Conservation (phyloP, 2,329 filamentous ascomycete species). For the Hymenoscyphus repandus region DNA sequence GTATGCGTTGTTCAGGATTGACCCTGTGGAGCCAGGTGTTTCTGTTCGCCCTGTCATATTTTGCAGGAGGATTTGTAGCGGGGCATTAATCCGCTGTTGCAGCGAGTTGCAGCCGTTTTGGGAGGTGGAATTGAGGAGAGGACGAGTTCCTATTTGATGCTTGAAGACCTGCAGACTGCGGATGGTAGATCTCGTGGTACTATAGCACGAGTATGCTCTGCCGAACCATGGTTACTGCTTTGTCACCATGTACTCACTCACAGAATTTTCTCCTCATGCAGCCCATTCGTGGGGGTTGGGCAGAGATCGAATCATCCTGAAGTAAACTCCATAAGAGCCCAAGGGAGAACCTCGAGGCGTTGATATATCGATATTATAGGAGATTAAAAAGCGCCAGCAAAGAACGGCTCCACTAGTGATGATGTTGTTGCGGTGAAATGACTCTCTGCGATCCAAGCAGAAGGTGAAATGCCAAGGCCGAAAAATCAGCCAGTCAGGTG, state of each 20-base stretch:
- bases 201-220: too few species aligned
- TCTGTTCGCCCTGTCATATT: slow-evolving; percentile 12
- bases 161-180: not conserved
- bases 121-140: not conserved
- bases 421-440: too few species aligned
- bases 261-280: not conserved
- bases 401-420: not conserved
- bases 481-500: not conserved
- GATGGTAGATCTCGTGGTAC: too few species aligned
- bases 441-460: too few species aligned
- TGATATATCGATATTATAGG: not conserved
- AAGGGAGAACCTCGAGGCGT: not conserved
- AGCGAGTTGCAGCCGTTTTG: slow-evolving; percentile 5
- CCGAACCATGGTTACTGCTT: not conserved
- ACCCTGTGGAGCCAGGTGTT: slow-evolving; percentile 18
- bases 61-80: not conserved
- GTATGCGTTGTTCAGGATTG: slow-evolving; percentile 14
- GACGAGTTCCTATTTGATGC: slow-evolving; percentile 3
- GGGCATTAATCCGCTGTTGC: slow-evolving; percentile 4
- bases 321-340: not conserved
- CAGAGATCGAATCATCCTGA: not conserved
- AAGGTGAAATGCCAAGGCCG: not conserved
- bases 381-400: not conserved
- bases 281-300: not conserved
- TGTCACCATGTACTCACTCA: not conserved